Base-by-base conservation (phyloP, 2,329 filamentous ascomycete species). In the Alternaria rosae region DNA sequence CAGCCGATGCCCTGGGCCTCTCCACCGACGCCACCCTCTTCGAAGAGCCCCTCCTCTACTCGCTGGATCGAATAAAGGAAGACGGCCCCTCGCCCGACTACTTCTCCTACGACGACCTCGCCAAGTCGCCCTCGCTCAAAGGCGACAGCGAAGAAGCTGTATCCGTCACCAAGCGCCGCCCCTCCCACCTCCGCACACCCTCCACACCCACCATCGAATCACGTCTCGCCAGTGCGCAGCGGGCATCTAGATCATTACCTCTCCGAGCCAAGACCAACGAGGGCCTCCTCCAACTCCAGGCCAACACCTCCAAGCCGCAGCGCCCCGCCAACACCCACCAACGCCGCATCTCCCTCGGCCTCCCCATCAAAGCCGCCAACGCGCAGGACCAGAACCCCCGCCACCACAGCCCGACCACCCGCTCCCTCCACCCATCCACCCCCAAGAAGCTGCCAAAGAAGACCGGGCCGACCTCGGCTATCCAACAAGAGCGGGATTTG, bases 401-500 rank as follows among this genome's bases (percentile, higher is more conserved):
- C 20, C 64, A 54, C 25, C 26, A 43, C 12, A 61, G 61, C 35
- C 59, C 59, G 26, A 51, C 58, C 28, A 58, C 65, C 21, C 50
- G 58, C 38, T 61, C 54, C 38, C 56, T 61, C 38, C 52, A 48
- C 32, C 51, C 58, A 30, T 54, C 50, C 12, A 50, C 56, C 13
- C 47, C 48, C 42, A 54, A 59, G 41, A 43, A 57, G 23, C 60
- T 58, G 6, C 51, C 64, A n/a, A 60, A 69, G 21, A 60, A 38
- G 32, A 53, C 59, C 20, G 47, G 54, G 5, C 56, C 48, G 5
- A 57, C 38, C 6, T 57, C 59, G n/a, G 54, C 61, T 13, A 56
- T 59, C 12, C 66, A 69, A 26, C 58, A 67, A 45, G 73, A 75
- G 54, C 66, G 66, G 8, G 74, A 76, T 17, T 65, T 76, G 3